Evolutionary conservation across 2,329 filamentous ascomycete species (phyloP).

Genomic region (Arthrobotrys conoides): DNA sequence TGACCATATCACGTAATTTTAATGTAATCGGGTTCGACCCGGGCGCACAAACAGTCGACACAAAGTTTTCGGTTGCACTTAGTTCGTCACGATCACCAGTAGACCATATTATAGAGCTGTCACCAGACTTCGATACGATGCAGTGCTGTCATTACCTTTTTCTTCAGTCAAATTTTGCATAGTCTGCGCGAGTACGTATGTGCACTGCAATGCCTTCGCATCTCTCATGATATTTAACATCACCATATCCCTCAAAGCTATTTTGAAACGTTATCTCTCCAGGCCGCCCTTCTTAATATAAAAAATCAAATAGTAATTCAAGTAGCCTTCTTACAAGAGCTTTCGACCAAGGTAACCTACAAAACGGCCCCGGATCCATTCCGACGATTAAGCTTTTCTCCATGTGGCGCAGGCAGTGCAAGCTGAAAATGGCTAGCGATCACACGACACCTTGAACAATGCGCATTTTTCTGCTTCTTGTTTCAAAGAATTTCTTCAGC

Average conservation of each 20-base stretch:
- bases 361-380: neutral
- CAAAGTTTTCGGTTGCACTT: neutral
- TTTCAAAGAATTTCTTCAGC: neutral
- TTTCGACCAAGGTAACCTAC: slow-evolving; percentile 1
- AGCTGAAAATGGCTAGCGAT: slow-evolving; percentile 1
- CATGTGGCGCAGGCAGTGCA: slow-evolving; percentile 16
- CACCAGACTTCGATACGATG: slow-evolving; percentile 1
- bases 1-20: slow-evolving; percentile 29
- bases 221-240: slow-evolving; percentile 4
- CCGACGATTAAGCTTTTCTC: slow-evolving; percentile 30
- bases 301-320: slow-evolving; percentile 3
- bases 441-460: slow-evolving; percentile 32
- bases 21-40: slow-evolving; percentile 3
- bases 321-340: slow-evolving; percentile 5
- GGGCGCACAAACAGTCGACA: neutral
- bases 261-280: neutral
- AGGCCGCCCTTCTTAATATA: neutral
- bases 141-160: neutral
- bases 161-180: neutral
- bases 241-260: neutral
- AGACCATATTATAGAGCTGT: neutral
- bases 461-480: neutral
- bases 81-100: neutral
- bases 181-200: neutral
- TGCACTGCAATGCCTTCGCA: slow-evolving; percentile 4